Percentiles rank a stretch among this genome's conserved stretches.
Conservation (phyloP, 164 flowering plant species). For the Santalum album region DNA sequence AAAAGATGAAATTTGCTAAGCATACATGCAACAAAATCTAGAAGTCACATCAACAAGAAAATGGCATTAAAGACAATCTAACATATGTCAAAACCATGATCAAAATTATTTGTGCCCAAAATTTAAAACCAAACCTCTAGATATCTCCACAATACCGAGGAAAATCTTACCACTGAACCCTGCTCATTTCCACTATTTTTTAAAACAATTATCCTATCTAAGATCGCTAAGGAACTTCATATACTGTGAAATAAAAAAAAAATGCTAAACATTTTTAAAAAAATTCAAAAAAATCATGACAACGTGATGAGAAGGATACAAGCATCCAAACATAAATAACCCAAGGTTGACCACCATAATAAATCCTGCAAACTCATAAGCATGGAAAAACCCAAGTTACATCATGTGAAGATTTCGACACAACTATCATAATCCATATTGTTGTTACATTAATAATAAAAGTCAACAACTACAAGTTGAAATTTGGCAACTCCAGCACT, state of each 20-base stretch:
- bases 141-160: conserved; percentile 23
- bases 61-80: not conserved
- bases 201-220: conserved; percentile 41
- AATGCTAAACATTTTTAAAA: not conserved
- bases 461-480: too few relatives aligned
- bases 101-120: not conserved
- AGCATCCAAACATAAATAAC: conserved; percentile 48
- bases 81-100: not conserved
- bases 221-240: conserved; percentile 28
- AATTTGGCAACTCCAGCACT: too few relatives aligned
- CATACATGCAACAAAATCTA: conserved; percentile 47
- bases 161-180: conserved; percentile 22
- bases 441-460: too few relatives aligned
- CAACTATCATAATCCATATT: too few relatives aligned
- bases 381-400: not conserved
- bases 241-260: conserved; percentile 3
- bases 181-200: conserved; percentile 23
- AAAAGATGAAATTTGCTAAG: conserved; percentile 42
- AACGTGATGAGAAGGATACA: conserved; percentile 38
- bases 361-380: conserved; percentile 36
- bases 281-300: conserved; percentile 2
- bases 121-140: conserved; percentile 35
- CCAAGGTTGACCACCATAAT: conserved; percentile 40
- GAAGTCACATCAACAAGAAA: not conserved
- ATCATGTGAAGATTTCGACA: too few relatives aligned